Conservation (phyloP, 257 asterid genomes). For the Catharanthus roseus region DNA sequence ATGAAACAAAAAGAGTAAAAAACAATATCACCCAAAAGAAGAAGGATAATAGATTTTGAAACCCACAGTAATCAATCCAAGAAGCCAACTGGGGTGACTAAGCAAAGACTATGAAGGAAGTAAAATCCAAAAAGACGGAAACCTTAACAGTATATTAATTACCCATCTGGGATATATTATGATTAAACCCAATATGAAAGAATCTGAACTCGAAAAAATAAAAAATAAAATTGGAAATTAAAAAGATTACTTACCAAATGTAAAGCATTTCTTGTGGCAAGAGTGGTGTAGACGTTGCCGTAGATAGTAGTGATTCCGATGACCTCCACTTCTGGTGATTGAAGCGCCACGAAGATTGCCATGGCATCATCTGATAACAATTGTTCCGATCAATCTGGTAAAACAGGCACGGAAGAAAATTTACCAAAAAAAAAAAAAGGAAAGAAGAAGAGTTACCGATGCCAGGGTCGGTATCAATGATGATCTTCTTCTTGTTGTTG, state of each 20-base stretch:
- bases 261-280: conserved; percentile 94
- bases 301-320: conserved; percentile 89
- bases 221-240: not conserved
- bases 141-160: not conserved
- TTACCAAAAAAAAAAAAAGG: no score
- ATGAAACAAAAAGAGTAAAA: not conserved
- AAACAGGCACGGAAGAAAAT: no score
- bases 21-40: not conserved
- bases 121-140: not conserved
- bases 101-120: not conserved
- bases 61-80: not conserved
- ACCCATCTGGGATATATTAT: not conserved
- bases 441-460: conserved; percentile 43
- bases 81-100: not conserved
- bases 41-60: not conserved
- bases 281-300: conserved; percentile 92
- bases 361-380: conserved; percentile 79
- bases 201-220: no score
- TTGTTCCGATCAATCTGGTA: no score
- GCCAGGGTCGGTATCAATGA: conserved; percentile 97
- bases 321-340: conserved; percentile 93
- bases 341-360: conserved; percentile 93
- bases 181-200: no score
- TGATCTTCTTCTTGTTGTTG: conserved; percentile 78
- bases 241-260: conserved; percentile 56